Evolutionary conservation across 2,329 filamentous ascomycete species (phyloP).

Genomic region (Exophiala viscosa): DNA sequence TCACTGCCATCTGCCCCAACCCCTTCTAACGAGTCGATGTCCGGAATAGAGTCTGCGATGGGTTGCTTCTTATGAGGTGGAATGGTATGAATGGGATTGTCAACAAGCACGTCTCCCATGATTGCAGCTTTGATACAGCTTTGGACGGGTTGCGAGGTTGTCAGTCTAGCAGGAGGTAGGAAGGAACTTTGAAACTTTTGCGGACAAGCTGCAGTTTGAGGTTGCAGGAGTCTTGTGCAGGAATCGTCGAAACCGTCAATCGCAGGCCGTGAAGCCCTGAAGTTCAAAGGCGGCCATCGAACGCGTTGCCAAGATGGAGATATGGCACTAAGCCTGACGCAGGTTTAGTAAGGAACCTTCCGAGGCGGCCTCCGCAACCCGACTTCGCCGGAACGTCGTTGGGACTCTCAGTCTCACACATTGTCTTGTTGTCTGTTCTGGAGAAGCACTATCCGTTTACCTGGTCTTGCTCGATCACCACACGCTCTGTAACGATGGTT

Average conservation of each 20-base stretch:
- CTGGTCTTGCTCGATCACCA: not conserved
- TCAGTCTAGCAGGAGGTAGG: no score
- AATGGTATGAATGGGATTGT: constrained; percentile 70
- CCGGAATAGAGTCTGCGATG: constrained; percentile 74
- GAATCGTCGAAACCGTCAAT: not conserved
- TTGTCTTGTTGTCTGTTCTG: no score
- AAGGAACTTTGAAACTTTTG: no score
- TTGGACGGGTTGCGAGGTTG: no score
- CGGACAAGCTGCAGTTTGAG: not conserved
- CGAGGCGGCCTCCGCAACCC: not conserved
- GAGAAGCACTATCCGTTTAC: not conserved
- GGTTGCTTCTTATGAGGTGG: constrained; percentile 77
- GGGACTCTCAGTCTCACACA: no score
- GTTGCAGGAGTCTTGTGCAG: not conserved
- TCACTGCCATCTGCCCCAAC: constrained; percentile 76
- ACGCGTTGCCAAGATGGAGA: constrained; percentile 7
- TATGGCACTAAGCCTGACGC: constrained; percentile 5
- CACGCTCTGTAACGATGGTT: no score
- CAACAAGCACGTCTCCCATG: constrained; percentile 86
- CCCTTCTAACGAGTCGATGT: constrained; percentile 85
- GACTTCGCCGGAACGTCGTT: not conserved
- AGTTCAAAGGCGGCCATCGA: constrained; percentile 11
- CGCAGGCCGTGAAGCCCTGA: not conserved
- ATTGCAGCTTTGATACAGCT: constrained; percentile 2
- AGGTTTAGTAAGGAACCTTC: not conserved